Base-by-base conservation (phyloP, 768 basidiomycete species). In the Boletus eberwhitei region DNA sequence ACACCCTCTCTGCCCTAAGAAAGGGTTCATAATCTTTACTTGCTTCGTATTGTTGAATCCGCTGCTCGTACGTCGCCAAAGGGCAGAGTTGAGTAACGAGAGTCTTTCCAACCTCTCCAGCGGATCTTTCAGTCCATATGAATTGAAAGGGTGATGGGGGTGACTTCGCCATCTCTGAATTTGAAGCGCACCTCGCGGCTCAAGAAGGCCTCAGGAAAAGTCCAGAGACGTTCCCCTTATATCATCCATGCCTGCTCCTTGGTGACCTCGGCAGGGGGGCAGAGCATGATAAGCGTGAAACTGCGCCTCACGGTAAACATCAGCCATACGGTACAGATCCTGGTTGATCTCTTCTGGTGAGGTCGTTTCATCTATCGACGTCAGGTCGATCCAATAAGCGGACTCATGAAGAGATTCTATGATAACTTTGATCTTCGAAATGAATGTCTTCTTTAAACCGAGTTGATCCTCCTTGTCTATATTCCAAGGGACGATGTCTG, bases 201-300 rank as follows among this genome's bases (percentile, higher is more conserved):
- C 34, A 69, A 49, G 14, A 65, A 46, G 4, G 48, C 63, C 17
- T 62, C 56, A 0, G 65, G 64, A 7, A 69, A 59, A 1, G 60
- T 69, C 64, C 64, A 64, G 13, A 68, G 53, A 39, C 67, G 64
- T 29, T 65, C 26, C 6, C 64, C 67, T 8, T 64, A 65, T 11
- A 13, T 13, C 8, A 32, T 14, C 64, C 64, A 65, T 34, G 54
- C 50, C 2, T 16, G 19, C 8, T 56, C 37, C 6, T 60, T 31
- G n/a, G 47, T 44, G 32, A 44, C 38, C 4, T 0, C 29, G 1
- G 8, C 17, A 5, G 36, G 13, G 2, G 59, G 52, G n/a, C 0
- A 19, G 32, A 69, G 52, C 41, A 66, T 38, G 39, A 69, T 64
- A 8, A 65, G 58, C 4, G 67, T 65, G 50, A 66, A 68, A n/a